phyloP scores from a whole-genome alignment of 148 eudicot genomes.

The Diospyros kaki region DNA sequence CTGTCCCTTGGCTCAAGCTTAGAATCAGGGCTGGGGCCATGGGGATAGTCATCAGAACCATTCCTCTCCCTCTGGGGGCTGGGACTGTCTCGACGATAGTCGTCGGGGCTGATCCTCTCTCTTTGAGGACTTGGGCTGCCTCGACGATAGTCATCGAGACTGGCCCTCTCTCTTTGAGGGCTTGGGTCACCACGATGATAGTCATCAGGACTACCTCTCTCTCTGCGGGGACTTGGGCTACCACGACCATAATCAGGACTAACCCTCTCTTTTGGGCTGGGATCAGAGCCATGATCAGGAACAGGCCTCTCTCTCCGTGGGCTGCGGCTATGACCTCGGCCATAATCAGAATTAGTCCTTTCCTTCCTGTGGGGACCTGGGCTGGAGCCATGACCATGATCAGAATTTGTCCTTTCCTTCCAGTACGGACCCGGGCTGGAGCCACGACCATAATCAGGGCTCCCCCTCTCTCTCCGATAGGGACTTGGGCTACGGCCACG shows the following conservation, averaged over 20 bases:
- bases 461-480: conserved; percentile 35
- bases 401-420: conserved; percentile 17
- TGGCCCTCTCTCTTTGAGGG: conserved; percentile 11
- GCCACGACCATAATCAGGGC: conserved; percentile 45
- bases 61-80: conserved; percentile 36
- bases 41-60: conserved; percentile 38
- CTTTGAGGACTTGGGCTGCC: conserved; percentile 31
- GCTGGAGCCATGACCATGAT: conserved; percentile 13
- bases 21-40: conserved; percentile 33
- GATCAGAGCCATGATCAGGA: conserved; percentile 26
- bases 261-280: conserved; percentile 24
- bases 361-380: conserved; percentile 17
- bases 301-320: conserved; percentile 31
- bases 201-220: conserved; percentile 29
- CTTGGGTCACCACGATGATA: conserved; percentile 26
- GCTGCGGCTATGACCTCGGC: conserved; percentile 20
- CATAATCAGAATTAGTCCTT: conserved; percentile 15
- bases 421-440: conserved; percentile 19
- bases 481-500: conserved; percentile 47
- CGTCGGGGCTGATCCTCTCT: conserved; percentile 43
- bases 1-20: conserved; percentile 33
- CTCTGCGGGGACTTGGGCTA: conserved; percentile 25
- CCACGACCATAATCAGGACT: conserved; percentile 28
- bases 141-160: neutral
- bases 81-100: conserved; percentile 22